Base-by-base conservation (phyloP, 2,329 filamentous ascomycete genomes). In the Grosmannia clavigera region DNA sequence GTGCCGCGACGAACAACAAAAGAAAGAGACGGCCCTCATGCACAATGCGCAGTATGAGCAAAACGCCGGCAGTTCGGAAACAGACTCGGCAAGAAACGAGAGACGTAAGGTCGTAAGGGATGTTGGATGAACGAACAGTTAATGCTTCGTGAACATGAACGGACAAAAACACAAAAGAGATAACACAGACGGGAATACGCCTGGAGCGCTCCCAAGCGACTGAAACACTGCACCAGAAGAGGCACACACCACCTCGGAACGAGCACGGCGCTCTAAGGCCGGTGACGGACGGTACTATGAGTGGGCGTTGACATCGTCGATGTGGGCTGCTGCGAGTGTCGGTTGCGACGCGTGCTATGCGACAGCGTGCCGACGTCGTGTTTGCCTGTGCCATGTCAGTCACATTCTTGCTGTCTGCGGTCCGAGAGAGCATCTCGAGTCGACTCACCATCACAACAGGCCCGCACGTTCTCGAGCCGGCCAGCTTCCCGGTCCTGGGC, bases 381-480 rank as follows among this genome's bases (percentile, higher is more conserved):
- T 75, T 88, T 89, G 66, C 86, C 85, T 88, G 57, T 6, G 6
- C 1, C 16, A 14, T 11, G 58, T 56, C 25, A 55, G 58, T 58
- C 43, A 52, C 9, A 16, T 22, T 2, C 2, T 2, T 56, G 29
- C 10, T 2, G 11, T 27, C 19, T 16, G 9, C 2, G 38, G 29
- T 10, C 12, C 5, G 46, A 29, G 31, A 48, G 0, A 25, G 35
- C 19, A 25, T 7, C 3, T 12, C 40, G 40, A 3, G 12, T 56
- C 22, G 60, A 76, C 86, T 82, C 80, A 92, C 92, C 94, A 81
- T 97, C 94, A 73, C 94, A 99, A 76, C 94, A 99, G 62, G 92
- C 92, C 70, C 94, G 81, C 65, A 99, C 94, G 71, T 99, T 96
- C 78, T 97, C 92, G 67, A 97, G 79, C 63, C 86, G 81, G 69